These are phyloP conservation scores for Ogataea populi-albae DNA, from an alignment of 805 yeast species.

Conservation along the genomic window DNA sequence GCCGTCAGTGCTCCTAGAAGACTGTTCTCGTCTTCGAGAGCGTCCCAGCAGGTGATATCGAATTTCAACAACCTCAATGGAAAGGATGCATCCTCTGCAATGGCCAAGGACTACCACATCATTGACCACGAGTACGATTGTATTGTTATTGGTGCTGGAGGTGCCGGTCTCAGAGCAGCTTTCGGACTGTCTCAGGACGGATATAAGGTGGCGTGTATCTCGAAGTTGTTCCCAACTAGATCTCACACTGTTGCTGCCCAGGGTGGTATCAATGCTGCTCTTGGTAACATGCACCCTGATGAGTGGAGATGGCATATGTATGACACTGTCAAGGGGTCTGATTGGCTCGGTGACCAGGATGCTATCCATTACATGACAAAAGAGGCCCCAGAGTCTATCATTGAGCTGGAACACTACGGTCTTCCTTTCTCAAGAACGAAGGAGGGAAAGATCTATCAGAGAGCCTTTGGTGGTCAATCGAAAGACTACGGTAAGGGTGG, in stretches of 20 bases:
- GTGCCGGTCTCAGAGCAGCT: constrained; percentile 98
- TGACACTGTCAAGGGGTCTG: constrained; percentile 98
- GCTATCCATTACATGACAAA: constrained; percentile 99
- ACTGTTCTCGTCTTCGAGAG: constrained; percentile 30
- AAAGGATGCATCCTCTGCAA: constrained; percentile 50
- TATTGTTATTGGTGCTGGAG: constrained; percentile 98
- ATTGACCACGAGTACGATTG: constrained; percentile 98
- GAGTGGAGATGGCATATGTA: constrained; percentile 99
- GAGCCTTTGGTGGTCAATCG: constrained; percentile 98
- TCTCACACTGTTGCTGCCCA: constrained; percentile 99
- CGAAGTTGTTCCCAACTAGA: constrained; percentile 96
- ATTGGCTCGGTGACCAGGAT: constrained; percentile 99
- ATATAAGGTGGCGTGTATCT: constrained; percentile 94
- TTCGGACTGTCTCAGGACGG: constrained; percentile 97
- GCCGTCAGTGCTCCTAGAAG: constrained; percentile 15
- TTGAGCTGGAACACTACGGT: constrained; percentile 97
- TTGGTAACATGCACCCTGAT: constrained; percentile 97
- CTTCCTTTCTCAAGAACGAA: constrained; percentile 97
- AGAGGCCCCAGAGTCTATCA: constrained; percentile 94
- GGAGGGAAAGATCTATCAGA: constrained; percentile 94
- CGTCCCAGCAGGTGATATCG: constrained; percentile 32
- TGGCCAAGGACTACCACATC: constrained; percentile 76
- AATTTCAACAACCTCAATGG: constrained; percentile 43
- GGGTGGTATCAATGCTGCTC: constrained; percentile 99
- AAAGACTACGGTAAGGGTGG: constrained; percentile 97